Conservation (phyloP, 306 rosid species). For the Cyclanthera cordifolia region DNA sequence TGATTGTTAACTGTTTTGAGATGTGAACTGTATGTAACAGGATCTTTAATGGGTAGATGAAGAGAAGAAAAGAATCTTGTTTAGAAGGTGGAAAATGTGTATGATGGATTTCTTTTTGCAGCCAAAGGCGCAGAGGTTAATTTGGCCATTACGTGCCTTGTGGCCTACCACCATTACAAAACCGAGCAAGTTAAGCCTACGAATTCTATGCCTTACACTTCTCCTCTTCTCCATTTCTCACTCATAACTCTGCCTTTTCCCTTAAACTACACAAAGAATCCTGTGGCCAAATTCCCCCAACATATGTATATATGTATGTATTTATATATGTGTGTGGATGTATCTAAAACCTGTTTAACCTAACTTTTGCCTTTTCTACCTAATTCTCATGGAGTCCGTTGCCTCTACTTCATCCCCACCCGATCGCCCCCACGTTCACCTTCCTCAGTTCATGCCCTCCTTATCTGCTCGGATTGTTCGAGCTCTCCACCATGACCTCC, state of each 20-base stretch:
- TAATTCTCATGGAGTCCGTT: constrained; percentile 38
- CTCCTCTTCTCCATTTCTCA: background rate
- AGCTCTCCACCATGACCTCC: constrained; percentile 64
- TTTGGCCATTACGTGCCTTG: constrained; percentile 12
- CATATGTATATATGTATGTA: background rate
- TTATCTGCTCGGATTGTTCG: constrained; percentile 52
- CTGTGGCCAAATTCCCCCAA: background rate
- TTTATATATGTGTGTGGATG: background rate
- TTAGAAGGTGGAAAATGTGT: background rate
- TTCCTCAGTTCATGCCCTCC: constrained; percentile 28
- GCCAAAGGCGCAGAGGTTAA: background rate
- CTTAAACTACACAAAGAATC: constrained; percentile 11
- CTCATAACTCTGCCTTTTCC: background rate
- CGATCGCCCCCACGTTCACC: constrained; percentile 11
- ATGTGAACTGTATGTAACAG: background rate
- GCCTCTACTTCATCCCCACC: constrained; percentile 38
- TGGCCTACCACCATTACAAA: constrained; percentile 7
- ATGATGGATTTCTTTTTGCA: background rate
- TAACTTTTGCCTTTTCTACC: background rate
- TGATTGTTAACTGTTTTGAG: background rate
- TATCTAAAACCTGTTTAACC: background rate
- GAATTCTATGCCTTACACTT: constrained; percentile 1
- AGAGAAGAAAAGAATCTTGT: background rate
- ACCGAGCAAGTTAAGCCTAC: constrained; percentile 1
- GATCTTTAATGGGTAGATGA: background rate